Percentiles rank a stretch among this genome's conserved stretches.
These are phyloP conservation scores for Myxozyma lipomycoides DNA, from an alignment of 805 yeast species.

Conservation along the genomic window DNA sequence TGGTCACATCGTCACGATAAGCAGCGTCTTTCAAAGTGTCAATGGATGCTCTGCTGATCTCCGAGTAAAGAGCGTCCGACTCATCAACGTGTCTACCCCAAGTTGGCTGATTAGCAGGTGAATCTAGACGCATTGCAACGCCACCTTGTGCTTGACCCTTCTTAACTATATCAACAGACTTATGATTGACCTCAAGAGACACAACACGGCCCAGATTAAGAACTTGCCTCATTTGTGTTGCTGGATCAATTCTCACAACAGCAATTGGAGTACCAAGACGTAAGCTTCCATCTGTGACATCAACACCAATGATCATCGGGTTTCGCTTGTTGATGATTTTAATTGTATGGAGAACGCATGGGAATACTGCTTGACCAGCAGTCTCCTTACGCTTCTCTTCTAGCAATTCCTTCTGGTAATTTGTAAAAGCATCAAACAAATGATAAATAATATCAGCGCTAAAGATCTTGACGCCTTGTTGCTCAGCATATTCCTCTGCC, in stretches of 20 bases:
- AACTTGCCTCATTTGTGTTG: constrained; percentile 67
- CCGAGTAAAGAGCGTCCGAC: constrained; percentile 82
- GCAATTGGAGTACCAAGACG: constrained; percentile 93
- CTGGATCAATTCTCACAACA: constrained; percentile 85
- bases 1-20: constrained; percentile 86
- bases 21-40: constrained; percentile 98
- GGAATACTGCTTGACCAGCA: constrained; percentile 85
- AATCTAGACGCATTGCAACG: constrained; percentile 96
- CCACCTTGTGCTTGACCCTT: constrained; percentile 97
- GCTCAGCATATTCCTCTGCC: constrained; percentile 96
- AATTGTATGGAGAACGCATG: constrained; percentile 88
- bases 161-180: constrained; percentile 69
- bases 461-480: constrained; percentile 86
- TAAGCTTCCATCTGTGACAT: constrained; percentile 84
- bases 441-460: constrained; percentile 96
- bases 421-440: constrained; percentile 89
- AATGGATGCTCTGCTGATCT: constrained; percentile 81
- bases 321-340: constrained; percentile 97
- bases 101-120: constrained; percentile 82
- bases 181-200: constrained; percentile 95
- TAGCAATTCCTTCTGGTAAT: constrained; percentile 80
- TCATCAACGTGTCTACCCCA: constrained; percentile 99
- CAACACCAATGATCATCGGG: constrained; percentile 99
- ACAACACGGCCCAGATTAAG: constrained; percentile 78
- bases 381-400: constrained; percentile 89